Evolutionary conservation across 306 rosid genomes (phyloP).

Genomic region (Psophocarpus tetragonolobus): DNA sequence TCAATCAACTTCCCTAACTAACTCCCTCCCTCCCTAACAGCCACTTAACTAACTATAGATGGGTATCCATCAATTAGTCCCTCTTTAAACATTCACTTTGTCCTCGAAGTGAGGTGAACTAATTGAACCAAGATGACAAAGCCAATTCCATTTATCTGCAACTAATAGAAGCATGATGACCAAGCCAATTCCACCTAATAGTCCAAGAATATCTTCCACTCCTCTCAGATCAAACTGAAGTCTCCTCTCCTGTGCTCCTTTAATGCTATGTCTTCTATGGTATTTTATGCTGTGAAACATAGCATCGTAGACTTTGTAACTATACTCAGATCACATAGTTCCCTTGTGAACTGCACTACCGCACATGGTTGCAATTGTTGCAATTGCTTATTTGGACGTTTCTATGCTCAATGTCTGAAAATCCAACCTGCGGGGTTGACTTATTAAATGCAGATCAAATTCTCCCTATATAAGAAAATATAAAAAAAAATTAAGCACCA

Average conservation of each 20-base stretch:
- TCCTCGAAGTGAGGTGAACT: not conserved
- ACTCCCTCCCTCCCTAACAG: not conserved
- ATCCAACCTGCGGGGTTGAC: constrained; percentile 47
- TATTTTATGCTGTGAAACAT: not conserved
- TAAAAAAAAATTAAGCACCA: not conserved
- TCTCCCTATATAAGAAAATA: not conserved
- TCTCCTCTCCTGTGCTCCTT: not conserved
- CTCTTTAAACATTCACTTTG: not conserved
- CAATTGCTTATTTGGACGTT: constrained; percentile 32
- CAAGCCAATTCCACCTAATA: not conserved
- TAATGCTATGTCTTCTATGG: not conserved
- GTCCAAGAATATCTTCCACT: not conserved
- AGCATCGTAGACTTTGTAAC: not conserved
- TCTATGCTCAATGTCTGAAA: constrained; percentile 35
- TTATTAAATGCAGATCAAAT: constrained; percentile 21
- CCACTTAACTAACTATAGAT: not conserved
- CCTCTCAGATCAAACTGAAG: not conserved
- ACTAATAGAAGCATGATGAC: not conserved
- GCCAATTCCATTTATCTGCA: not conserved
- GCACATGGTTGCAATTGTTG: not conserved
- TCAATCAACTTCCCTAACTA: not conserved
- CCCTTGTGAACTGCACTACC: not conserved
- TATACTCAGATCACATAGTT: not conserved
- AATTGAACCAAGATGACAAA: not conserved
- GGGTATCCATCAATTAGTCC: not conserved